Conservation (phyloP, 257 asterid genomes). For the Solanum pimpinellifolium region DNA sequence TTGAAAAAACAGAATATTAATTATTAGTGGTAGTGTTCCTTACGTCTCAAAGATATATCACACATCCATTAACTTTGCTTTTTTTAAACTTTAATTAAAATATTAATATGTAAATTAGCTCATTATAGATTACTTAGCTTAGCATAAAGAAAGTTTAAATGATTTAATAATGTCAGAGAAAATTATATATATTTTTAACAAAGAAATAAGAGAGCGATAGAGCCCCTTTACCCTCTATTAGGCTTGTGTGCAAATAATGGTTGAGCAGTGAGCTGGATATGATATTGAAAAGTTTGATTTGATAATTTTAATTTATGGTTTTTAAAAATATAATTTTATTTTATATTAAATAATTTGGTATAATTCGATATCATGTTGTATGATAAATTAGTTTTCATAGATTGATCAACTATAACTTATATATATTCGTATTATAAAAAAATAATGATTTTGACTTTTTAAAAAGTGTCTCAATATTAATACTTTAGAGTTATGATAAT, state of each 20-base stretch:
- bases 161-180: neutral
- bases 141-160: neutral
- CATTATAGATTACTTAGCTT: neutral
- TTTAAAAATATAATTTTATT: too few species aligned
- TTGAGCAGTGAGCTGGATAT: too few species aligned
- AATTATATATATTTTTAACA: neutral
- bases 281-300: neutral
- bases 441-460: neutral
- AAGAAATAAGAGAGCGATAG: neutral
- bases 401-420: neutral
- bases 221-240: neutral
- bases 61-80: neutral
- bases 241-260: neutral
- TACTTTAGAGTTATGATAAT: too few species aligned
- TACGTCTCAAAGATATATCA: neutral
- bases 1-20: too few species aligned
- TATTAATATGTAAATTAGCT: neutral
- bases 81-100: neutral
- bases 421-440: too few species aligned
- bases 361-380: rapidly evolving
- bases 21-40: neutral
- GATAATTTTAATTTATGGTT: too few species aligned
- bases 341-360: neutral
- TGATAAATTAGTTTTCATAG: neutral
- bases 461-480: neutral